Evolutionary conservation across 345 rosid genomes (phyloP).

Genomic region (Eucalyptus sp.): DNA sequence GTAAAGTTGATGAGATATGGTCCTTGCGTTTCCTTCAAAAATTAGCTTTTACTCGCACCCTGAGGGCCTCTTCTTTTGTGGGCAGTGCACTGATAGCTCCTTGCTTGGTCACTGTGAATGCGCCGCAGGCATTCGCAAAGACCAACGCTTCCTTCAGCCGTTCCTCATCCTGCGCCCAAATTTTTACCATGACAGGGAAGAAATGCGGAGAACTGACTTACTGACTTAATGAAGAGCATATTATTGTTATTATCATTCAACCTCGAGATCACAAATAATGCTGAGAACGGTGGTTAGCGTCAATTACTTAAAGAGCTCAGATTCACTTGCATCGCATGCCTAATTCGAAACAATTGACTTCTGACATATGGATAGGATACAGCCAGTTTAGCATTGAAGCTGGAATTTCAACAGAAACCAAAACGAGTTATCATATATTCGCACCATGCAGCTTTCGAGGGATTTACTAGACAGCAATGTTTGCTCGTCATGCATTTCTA

Average conservation of each 20-base stretch:
- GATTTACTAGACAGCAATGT: neutral
- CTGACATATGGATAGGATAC: neutral
- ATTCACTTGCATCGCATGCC: neutral
- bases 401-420: neutral
- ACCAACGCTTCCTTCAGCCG: slow-evolving; percentile 58
- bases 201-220: neutral
- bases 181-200: neutral
- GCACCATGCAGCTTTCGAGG: neutral
- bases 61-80: slow-evolving; percentile 49
- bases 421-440: neutral
- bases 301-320: neutral
- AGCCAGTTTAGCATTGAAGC: neutral
- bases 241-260: neutral
- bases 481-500: neutral
- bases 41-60: slow-evolving; percentile 13
- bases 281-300: neutral
- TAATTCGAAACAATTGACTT: neutral
- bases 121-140: slow-evolving; percentile 82
- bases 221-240: neutral
- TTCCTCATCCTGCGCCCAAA: slow-evolving; percentile 53
- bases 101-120: slow-evolving; percentile 69
- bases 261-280: neutral
- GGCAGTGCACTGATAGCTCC: slow-evolving; percentile 95
- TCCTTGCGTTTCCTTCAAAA: neutral
- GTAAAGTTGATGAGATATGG: neutral